These are phyloP conservation scores for Haberlea rhodopensis DNA, from an alignment of 257 asterid genomes.

Conservation along the genomic window DNA sequence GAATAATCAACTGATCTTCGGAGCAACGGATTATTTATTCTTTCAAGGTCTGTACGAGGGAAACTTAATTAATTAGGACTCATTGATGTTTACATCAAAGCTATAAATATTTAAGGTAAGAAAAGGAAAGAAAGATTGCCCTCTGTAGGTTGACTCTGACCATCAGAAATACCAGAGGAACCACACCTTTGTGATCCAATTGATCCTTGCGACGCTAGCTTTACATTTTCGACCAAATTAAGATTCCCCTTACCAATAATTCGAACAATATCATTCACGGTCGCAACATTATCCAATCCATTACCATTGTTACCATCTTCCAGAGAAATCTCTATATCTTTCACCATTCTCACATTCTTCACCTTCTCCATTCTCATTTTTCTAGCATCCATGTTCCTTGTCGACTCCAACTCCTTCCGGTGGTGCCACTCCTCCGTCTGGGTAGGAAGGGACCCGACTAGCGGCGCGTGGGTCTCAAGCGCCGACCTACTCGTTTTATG, in stretches of 20 bases:
- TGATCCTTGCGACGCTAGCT: conserved; percentile 34
- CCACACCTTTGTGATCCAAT: conserved; percentile 40
- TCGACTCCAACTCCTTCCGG: conserved; percentile 43
- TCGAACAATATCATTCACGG: conserved; percentile 13
- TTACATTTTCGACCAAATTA: conserved; percentile 8
- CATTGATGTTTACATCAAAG: too few relatives aligned
- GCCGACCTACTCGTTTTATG: conserved; percentile 28
- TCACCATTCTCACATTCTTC: conserved; percentile 28
- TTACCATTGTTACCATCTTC: conserved; percentile 18
- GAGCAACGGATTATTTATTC: too few relatives aligned
- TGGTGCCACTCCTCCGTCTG: conserved; percentile 41
- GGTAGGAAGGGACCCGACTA: conserved; percentile 63
- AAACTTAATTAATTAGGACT: too few relatives aligned
- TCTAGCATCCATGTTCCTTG: conserved; percentile 46
- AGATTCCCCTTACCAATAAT: background rate
- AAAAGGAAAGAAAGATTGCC: conserved; percentile 28
- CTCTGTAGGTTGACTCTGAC: conserved; percentile 32
- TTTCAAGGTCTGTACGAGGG: background rate
- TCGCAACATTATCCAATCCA: conserved; percentile 13
- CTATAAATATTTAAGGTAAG: too few relatives aligned
- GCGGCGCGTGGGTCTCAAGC: conserved; percentile 34
- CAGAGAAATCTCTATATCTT: conserved; percentile 22
- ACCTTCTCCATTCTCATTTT: conserved; percentile 45
- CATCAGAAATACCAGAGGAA: conserved; percentile 40
- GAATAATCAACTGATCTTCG: background rate